Evolutionary conservation across 257 asterid species (phyloP).

Genomic region (Solanum bulbocastanum): DNA sequence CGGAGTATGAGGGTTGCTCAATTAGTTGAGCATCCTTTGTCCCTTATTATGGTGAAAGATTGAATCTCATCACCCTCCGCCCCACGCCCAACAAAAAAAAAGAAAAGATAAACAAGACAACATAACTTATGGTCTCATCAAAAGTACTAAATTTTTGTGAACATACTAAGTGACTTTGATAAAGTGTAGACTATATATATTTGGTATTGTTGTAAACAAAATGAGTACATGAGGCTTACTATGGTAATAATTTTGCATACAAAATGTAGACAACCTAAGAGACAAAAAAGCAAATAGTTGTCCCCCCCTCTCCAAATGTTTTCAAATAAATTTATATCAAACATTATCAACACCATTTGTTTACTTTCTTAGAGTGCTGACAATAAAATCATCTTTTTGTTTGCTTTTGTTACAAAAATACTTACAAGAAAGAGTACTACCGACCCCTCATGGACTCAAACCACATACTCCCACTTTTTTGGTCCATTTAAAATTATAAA

Average conservation of each 20-base stretch:
- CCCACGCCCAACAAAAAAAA: background rate
- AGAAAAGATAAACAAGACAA: too few species aligned
- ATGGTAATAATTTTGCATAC: background rate
- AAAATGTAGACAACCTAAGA: background rate
- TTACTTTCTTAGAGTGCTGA: background rate
- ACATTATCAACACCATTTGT: background rate
- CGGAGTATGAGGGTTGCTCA: background rate
- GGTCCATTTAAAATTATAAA: background rate
- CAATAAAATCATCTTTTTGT: background rate
- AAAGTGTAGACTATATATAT: background rate
- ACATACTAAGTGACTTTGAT: background rate
- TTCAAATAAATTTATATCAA: background rate
- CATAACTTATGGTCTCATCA: background rate
- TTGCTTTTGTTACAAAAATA: background rate
- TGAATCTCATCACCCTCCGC: background rate
- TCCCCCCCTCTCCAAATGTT: background rate
- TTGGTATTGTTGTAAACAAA: background rate
- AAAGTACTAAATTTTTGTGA: background rate
- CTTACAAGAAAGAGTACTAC: background rate
- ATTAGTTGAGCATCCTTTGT: background rate
- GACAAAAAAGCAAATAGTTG: background rate
- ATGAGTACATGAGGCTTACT: background rate
- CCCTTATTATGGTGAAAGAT: background rate
- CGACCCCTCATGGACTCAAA: background rate
- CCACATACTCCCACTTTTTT: background rate